A percentile compares a stretch with the other conserved stretches of the same genome.
phyloP scores from a whole-genome alignment of 140 eudicot species.

The Stevia rebaudiana region DNA sequence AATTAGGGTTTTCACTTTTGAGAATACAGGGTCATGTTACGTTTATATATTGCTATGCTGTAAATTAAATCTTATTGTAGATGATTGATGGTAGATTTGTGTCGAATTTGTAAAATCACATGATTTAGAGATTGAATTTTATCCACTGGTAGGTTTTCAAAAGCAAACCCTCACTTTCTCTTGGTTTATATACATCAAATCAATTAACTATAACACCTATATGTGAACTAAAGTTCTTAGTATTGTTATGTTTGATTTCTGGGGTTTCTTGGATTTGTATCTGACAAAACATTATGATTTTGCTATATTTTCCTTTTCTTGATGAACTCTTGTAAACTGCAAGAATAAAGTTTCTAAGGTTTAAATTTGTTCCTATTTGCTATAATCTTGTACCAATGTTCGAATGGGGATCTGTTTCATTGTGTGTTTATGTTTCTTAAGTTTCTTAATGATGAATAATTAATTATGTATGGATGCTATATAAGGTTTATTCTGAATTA shows the following conservation, averaged over 20 bases:
- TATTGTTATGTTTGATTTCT: neutral
- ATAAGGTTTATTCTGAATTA: neutral
- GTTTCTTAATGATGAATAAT: neutral
- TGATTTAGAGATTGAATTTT: too few species aligned
- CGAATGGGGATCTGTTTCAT: neutral
- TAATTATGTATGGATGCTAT: neutral
- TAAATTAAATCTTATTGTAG: too few species aligned
- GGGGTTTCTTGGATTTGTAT: neutral
- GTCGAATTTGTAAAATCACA: too few species aligned
- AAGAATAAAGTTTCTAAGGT: neutral
- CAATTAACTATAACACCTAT: too few species aligned
- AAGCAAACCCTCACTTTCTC: too few species aligned
- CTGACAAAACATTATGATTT: neutral
- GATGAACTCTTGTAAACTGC: neutral
- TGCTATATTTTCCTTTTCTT: neutral
- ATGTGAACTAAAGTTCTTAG: neutral
- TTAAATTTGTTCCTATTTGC: neutral
- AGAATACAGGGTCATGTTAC: too few species aligned
- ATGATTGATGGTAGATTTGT: too few species aligned
- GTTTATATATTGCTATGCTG: too few species aligned
- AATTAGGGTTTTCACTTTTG: neutral
- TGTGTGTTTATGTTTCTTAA: neutral
- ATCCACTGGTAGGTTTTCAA: too few species aligned
- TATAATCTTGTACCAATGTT: neutral
- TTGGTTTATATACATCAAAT: too few species aligned